A percentile compares a stretch with the other conserved stretches of the same genome.
Conservation (phyloP, 2,329 filamentous ascomycete species). For the Stagonosporopsis cucurbitacearum region DNA sequence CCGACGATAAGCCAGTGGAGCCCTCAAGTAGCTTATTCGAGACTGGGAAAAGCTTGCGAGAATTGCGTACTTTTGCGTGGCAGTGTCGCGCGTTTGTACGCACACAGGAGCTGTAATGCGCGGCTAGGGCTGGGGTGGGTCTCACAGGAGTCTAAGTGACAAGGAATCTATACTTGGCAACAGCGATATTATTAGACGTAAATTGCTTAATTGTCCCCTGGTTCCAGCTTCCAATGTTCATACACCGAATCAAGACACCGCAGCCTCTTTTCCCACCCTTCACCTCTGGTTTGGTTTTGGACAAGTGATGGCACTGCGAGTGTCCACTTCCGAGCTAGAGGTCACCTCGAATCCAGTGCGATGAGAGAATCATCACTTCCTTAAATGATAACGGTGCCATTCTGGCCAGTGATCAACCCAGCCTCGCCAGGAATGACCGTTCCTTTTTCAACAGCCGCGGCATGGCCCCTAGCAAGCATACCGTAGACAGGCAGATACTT, state of each 20-base stretch:
- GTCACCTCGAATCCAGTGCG: not conserved
- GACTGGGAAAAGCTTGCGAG: not conserved
- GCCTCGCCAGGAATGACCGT: slow-evolving; percentile 64
- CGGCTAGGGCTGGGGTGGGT: not conserved
- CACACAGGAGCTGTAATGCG: not conserved
- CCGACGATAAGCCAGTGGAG: not conserved
- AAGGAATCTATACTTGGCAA: not conserved
- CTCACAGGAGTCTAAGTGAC: too few species aligned
- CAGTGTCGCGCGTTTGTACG: not conserved
- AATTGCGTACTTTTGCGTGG: not conserved
- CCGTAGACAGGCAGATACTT: slow-evolving; percentile 70
- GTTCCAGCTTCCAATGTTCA: not conserved
- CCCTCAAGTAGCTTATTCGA: not conserved
- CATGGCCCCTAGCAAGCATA: slow-evolving; percentile 67
- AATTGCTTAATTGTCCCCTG: not conserved
- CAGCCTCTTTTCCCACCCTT: not conserved
- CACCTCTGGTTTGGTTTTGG: not conserved
- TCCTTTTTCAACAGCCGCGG: slow-evolving; percentile 65
- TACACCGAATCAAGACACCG: too few species aligned
- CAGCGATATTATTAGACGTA: not conserved
- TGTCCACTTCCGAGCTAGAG: not conserved
- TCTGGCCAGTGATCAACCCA: slow-evolving; percentile 30
- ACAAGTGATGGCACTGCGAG: not conserved
- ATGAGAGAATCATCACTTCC: too few species aligned
- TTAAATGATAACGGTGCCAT: slow-evolving; percentile 26